phyloP scores from a whole-genome alignment of 257 asterid species.

The Galeopsis tetrahit region DNA sequence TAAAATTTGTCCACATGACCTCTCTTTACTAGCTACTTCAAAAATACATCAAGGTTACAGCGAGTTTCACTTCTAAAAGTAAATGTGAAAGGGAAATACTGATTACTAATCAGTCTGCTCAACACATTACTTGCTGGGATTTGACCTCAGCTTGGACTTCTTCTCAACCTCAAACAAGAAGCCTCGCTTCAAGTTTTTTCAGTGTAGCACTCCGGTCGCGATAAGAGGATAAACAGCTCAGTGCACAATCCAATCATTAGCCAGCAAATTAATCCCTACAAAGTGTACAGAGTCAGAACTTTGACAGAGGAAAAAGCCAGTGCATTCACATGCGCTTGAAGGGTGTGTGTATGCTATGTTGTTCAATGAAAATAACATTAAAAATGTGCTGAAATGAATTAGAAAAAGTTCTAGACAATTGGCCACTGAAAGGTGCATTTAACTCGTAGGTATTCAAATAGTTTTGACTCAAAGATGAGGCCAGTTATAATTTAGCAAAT shows the following conservation, averaged over 20 bases:
- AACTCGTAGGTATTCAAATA: neutral
- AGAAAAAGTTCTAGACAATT: neutral
- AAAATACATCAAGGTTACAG: conserved; percentile 18
- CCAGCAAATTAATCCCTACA: conserved; percentile 45
- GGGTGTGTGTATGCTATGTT: neutral
- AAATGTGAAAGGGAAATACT: neutral
- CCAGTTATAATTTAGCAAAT: neutral
- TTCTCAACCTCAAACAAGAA: conserved; percentile 18
- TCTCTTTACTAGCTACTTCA: conserved; percentile 6
- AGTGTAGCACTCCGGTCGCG: neutral
- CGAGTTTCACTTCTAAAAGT: conserved; percentile 15
- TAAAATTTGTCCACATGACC: conserved; percentile 1
- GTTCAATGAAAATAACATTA: neutral
- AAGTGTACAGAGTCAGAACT: neutral
- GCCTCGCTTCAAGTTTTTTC: neutral
- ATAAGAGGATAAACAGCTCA: conserved; percentile 8
- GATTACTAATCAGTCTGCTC: neutral
- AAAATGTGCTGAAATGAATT: neutral
- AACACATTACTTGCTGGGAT: conserved; percentile 10
- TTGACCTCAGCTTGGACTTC: conserved; percentile 9
- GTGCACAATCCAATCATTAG: neutral
- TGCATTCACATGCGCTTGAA: neutral
- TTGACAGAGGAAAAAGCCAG: neutral
- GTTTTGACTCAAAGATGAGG: neutral
- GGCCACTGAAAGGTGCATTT: neutral